Conservation (phyloP, 257 asterid genomes). For the Primulina tabacum region DNA sequence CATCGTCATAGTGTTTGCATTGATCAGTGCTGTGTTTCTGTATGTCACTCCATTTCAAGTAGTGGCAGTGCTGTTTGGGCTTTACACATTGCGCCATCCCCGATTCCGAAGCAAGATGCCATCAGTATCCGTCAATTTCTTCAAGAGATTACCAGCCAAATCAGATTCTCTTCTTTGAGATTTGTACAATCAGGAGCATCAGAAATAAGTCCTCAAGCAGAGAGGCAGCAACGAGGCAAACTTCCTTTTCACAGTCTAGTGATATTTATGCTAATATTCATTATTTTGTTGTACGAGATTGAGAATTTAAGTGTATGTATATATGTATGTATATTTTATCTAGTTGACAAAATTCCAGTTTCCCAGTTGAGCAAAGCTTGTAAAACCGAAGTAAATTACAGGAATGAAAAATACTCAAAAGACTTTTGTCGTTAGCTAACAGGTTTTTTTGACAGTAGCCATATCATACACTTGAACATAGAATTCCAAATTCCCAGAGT, state of each 20-base stretch:
- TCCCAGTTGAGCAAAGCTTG: not conserved
- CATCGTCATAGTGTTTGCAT: conserved; percentile 50
- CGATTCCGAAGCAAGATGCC: conserved; percentile 71
- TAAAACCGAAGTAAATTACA: too few species aligned
- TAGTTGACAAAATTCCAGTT: not conserved
- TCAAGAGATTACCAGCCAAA: conserved; percentile 89
- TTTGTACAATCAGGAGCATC: conserved; percentile 9
- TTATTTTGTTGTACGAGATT: not conserved
- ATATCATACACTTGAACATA: not conserved
- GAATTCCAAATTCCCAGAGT: not conserved
- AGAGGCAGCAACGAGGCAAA: not conserved
- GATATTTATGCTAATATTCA: not conserved
- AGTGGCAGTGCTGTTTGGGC: conserved; percentile 61
- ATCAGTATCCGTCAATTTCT: conserved; percentile 78
- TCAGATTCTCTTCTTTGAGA: conserved; percentile 73
- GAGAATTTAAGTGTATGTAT: not conserved
- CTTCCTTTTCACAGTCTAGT: not conserved
- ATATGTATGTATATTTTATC: too few species aligned
- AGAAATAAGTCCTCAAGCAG: not conserved
- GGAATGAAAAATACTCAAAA: too few species aligned
- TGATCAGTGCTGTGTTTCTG: conserved; percentile 64
- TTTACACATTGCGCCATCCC: conserved; percentile 77
- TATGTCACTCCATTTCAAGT: conserved; percentile 77
- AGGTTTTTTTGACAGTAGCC: too few species aligned
- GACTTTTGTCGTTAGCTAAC: too few species aligned